A percentile compares a stretch with the other conserved stretches of the same genome.
Conservation (phyloP, 257 asterid genomes). For the Solanum chiquidenum region DNA sequence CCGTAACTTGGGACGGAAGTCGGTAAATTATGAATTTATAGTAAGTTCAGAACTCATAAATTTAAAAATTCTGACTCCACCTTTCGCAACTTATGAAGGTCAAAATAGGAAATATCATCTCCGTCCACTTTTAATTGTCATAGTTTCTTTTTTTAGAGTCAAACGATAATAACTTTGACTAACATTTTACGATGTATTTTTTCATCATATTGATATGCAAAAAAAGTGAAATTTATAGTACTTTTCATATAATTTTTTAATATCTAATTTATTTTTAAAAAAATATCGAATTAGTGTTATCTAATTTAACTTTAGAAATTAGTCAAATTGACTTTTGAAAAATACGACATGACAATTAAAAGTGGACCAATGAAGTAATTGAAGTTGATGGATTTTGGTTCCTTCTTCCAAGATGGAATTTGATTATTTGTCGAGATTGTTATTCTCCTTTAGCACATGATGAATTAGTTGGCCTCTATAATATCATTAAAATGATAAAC, state of each 20-base stretch:
- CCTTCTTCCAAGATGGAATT: background rate
- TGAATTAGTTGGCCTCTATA: background rate
- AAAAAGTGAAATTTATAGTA: too few species aligned
- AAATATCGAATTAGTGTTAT: too few species aligned
- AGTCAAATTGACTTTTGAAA: too few species aligned
- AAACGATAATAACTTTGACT: too few species aligned
- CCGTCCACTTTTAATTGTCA: too few species aligned
- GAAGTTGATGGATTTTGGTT: background rate
- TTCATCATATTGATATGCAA: too few species aligned
- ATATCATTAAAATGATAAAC: background rate
- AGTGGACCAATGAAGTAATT: background rate
- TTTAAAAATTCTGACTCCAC: background rate
- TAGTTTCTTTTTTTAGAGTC: too few species aligned
- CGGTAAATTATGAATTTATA: background rate
- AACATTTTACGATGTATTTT: too few species aligned
- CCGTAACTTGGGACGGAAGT: accelerated
- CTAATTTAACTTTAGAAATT: too few species aligned
- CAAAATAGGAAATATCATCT: background rate
- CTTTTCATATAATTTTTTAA: too few species aligned
- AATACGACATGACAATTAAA: too few species aligned
- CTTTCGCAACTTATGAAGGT: background rate
- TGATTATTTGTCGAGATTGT: background rate
- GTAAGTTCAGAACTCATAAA: background rate
- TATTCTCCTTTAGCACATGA: background rate
- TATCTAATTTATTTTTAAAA: too few species aligned